A percentile compares a stretch with the other conserved stretches of the same genome.
These are phyloP conservation scores for Pichia exigua DNA, from an alignment of 805 yeast species.

Conservation along the genomic window DNA sequence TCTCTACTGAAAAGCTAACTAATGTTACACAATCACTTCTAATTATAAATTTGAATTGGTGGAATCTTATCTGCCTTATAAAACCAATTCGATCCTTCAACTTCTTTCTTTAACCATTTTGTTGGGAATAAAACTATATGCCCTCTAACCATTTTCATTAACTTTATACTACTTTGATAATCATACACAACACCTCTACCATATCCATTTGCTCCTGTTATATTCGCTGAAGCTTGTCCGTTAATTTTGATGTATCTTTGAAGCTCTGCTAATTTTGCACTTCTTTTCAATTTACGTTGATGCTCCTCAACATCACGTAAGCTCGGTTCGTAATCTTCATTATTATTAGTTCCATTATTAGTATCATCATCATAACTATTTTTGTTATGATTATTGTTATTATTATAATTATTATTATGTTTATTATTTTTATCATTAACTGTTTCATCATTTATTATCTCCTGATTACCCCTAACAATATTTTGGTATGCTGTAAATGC, in stretches of 20 bases:
- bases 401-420: neutral
- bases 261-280: constrained; percentile 23
- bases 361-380: constrained; percentile 1
- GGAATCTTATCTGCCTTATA: constrained; percentile 90
- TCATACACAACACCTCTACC: constrained; percentile 33
- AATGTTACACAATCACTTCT: constrained; percentile 8
- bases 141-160: constrained; percentile 70
- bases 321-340: neutral
- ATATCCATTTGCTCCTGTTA: constrained; percentile 1
- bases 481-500: constrained; percentile 40
- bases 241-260: constrained; percentile 21
- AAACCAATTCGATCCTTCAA: constrained; percentile 91
- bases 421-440: neutral
- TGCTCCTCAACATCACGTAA: constrained; percentile 4
- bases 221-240: constrained; percentile 3
- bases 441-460: neutral
- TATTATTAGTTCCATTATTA: neutral
- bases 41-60: constrained; percentile 90
- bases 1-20: too few species aligned
- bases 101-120: constrained; percentile 82
- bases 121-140: constrained; percentile 87
- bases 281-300: constrained; percentile 17
- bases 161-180: constrained; percentile 65
- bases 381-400: constrained; percentile 8
- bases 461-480: constrained; percentile 9